Base-by-base conservation (phyloP, 768 basidiomycete species). In the Phlebiopsis gigantea region DNA sequence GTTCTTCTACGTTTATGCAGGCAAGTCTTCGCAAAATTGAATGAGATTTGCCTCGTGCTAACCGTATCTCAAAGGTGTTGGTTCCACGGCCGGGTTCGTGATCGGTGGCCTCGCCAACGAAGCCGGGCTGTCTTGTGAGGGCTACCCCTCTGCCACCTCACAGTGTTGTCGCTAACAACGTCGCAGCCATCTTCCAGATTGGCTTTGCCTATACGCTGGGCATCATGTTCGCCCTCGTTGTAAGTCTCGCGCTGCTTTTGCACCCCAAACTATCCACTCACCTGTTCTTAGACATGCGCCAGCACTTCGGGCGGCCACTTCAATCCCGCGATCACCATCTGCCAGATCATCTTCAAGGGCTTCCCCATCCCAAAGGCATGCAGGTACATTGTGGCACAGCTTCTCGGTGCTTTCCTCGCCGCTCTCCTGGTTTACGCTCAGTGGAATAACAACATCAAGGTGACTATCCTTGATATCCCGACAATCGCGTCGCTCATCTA, bases 341-440 rank as follows among this genome's bases (percentile, higher is more conserved):
- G 77, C 7, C 69, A 77, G 43, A 70, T 75, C 17, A 9, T 85
- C 14, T 80, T 81, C 73, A 80, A 72, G 57, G 77, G 77, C 0
- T 83, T 85, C 68, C 82, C 86, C 1, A 53, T 67, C 12, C 52
- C 65, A 45, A 87, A 83, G 56, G 84, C 78, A 3, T 46, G 70
- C 25, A 71, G 79, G 85, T 66, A 65, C 53, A 84, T 88, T 60
- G 44, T 77, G 9, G 78, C 84, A 0, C 88, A 90, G 65, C 75
- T 87, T 59, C 60, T 86, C 4, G 88, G 87, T 8, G 81, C 77
- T 19, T 86, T 83, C 58, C 64, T 88, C 56, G 87, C 83, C 0
- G 79, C 77, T 56, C 69, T 85, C 41, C 59, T 83, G 49, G 65
- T 84, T 47, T 88, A 88, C 64, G 75, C 74, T 3, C 83, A 88